These are phyloP conservation scores for Globisporangium spinosum DNA, from an alignment of 352 stramenopile genomes.

Conservation along the genomic window DNA sequence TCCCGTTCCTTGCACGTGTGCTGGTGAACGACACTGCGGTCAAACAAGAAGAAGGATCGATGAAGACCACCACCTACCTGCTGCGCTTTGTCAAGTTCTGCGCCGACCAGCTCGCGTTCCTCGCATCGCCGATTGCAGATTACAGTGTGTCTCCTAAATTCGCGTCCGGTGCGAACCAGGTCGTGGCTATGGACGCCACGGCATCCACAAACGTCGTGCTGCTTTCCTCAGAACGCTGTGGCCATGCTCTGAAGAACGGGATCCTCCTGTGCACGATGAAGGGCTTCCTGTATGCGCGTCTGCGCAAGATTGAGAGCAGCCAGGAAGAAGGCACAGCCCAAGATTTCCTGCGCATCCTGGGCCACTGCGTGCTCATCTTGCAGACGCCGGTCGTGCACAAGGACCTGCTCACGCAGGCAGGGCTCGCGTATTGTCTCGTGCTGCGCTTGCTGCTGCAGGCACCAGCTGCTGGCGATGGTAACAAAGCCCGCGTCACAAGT, in stretches of 20 bases:
- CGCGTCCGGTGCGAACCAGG: conserved; percentile 7
- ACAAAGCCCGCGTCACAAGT: conserved; percentile 18
- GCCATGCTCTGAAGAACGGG: conserved; percentile 61
- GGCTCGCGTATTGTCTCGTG: conserved; percentile 64
- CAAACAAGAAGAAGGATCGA: conserved; percentile 10
- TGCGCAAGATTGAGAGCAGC: conserved; percentile 20
- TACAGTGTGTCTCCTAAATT: conserved; percentile 24
- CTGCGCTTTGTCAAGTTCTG: conserved; percentile 49
- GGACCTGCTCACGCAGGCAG: conserved; percentile 72
- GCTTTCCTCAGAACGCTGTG: conserved; percentile 68
- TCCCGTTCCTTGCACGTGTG: conserved; percentile 46
- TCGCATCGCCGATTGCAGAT: conserved; percentile 46
- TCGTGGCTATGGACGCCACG: conserved; percentile 9
- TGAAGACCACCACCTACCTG: conserved; percentile 22
- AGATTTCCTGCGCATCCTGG: conserved; percentile 44
- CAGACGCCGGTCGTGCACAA: conserved; percentile 75
- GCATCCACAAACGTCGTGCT: conserved; percentile 65
- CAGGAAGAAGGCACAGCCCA: not conserved
- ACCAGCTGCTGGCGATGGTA: conserved; percentile 2
- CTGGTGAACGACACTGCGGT: conserved; percentile 26
- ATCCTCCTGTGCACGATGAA: conserved; percentile 68
- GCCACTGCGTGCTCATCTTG: conserved; percentile 59
- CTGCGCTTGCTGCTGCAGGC: conserved; percentile 50
- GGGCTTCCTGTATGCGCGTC: conserved; percentile 38
- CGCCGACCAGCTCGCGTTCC: conserved; percentile 47